Base-by-base conservation (phyloP, 139 green algal species). In the Coccomyxa sp. region DNA sequence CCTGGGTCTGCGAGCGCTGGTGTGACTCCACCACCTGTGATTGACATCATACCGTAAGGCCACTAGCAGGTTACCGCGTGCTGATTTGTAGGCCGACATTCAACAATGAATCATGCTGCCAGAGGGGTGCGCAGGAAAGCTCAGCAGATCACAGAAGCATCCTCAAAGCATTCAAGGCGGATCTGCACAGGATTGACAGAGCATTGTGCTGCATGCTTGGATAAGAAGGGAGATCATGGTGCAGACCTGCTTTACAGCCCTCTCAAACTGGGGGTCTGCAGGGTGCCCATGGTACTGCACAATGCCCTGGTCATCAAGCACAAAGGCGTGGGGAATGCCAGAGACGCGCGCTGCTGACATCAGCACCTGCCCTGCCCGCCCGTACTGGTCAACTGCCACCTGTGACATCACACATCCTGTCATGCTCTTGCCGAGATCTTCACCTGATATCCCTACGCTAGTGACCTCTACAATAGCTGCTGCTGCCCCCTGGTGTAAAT, bases 321-420 rank as follows among this genome's bases (percentile, higher is more conserved):
- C 78, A 75, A 88, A 82, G 44, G 81, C 82, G 69, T 82, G 75
- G 2, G 84, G 84, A 34, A 88, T 88, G 68, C 84, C 84, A 0
- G 39, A 68, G n/a, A 86, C 84, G 0, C 31, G 14, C 5, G 83
- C 83, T 22, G 76, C 54, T 22, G 40, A 64, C 79, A 82, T 79
- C 50, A 87, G 79, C 73, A 74, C 55, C 79, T 77, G 70, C 12
- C 72, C 68, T 27, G 72, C 80, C 75, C 31, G 37, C 10, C 39
- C 39, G 16, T 64, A 8, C 24, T 8, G 39, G 39, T 77, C 72
- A 7, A 8, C 72, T 29, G 72, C 72, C 72, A 77, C 72, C 72
- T 77, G 72, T 39, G 16, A 36, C 2, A 27, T 5, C 34, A 41
- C 39, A 37, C 9, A 37, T 27, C 16, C 33, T 58, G 44, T 58